Conservation (phyloP, 2,329 filamentous ascomycete genomes). For the Colletotrichum siamense region DNA sequence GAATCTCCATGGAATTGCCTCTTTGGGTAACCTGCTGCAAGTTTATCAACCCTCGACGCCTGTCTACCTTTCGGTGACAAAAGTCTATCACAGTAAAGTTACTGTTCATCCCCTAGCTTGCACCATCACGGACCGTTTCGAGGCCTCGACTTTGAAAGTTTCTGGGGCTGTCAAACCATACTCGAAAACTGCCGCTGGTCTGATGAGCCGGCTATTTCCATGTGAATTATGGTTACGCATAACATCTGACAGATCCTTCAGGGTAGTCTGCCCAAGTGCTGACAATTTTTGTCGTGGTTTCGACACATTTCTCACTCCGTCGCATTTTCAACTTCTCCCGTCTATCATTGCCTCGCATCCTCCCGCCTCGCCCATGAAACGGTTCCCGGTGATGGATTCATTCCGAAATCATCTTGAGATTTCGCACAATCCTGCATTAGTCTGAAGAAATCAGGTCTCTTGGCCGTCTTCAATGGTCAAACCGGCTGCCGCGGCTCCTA, state of each 20-base stretch:
- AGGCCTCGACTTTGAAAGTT: not conserved
- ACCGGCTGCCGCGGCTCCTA: not conserved
- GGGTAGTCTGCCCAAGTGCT: not conserved
- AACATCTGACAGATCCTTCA: not conserved
- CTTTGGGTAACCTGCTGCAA: not conserved
- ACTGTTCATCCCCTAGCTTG: not conserved
- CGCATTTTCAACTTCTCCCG: not conserved
- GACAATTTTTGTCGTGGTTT: not conserved
- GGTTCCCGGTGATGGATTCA: not conserved
- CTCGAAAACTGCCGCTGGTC: not conserved
- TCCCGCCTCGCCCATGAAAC: not conserved
- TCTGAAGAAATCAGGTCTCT: not conserved
- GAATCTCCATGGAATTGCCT: slow-evolving; percentile 3
- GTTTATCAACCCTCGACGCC: not conserved
- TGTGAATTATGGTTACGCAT: not conserved
- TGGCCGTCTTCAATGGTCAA: not conserved
- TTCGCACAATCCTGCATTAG: not conserved
- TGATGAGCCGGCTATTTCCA: not conserved
- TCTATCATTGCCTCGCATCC: not conserved
- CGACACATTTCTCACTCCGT: not conserved
- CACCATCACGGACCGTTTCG: not conserved
- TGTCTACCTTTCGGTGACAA: not conserved
- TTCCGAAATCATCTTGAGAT: not conserved
- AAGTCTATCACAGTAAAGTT: not conserved
- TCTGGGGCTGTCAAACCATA: not conserved